These are phyloP conservation scores for Lepidopterella palustris DNA, from an alignment of 495 filamentous ascomycete genomes.

Conservation along the genomic window DNA sequence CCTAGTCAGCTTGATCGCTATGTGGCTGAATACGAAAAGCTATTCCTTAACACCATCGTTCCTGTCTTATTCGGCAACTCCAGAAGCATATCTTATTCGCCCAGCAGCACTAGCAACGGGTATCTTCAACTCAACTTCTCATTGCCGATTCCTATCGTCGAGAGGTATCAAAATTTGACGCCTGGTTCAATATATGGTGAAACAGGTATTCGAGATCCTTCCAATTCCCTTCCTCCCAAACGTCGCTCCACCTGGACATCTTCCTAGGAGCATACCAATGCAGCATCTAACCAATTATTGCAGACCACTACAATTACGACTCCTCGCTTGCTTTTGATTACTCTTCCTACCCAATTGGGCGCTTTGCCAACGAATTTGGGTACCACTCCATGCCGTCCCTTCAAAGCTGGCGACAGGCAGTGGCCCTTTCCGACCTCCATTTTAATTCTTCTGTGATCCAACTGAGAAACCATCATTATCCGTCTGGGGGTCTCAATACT, in stretches of 20 bases:
- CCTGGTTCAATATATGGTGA: slow-evolving; percentile 56
- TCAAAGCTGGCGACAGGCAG: slow-evolving; percentile 53
- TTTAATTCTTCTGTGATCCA: slow-evolving; percentile 57
- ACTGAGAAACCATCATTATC: slow-evolving; percentile 62
- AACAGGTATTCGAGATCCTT: slow-evolving; percentile 36
- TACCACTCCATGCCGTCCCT: slow-evolving; percentile 62
- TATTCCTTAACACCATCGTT: slow-evolving; percentile 56
- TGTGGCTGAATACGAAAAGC: slow-evolving; percentile 51
- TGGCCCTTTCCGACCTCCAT: slow-evolving; percentile 45
- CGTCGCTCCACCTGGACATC: not conserved
- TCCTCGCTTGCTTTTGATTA: slow-evolving; percentile 50
- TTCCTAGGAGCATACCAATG: not conserved
- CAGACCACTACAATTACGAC: slow-evolving; percentile 62
- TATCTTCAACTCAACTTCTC: slow-evolving; percentile 54
- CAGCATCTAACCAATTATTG: not conserved
- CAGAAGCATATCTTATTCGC: slow-evolving; percentile 60
- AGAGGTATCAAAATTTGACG: slow-evolving; percentile 55
- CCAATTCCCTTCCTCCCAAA: not conserved
- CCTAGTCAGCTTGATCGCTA: slow-evolving; percentile 46
- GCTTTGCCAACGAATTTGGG: slow-evolving; percentile 65
- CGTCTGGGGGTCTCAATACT: slow-evolving; percentile 47
- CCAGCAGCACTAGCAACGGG: slow-evolving; percentile 61
- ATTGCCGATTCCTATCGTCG: slow-evolving; percentile 49
- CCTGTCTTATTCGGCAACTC: slow-evolving; percentile 59
- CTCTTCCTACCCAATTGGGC: slow-evolving; percentile 51